Evolutionary conservation across 495 filamentous ascomycete species (phyloP), one percentile per base, ranked within the genome.

Genomic region (Penicillium cosmopolitanum): DNA sequence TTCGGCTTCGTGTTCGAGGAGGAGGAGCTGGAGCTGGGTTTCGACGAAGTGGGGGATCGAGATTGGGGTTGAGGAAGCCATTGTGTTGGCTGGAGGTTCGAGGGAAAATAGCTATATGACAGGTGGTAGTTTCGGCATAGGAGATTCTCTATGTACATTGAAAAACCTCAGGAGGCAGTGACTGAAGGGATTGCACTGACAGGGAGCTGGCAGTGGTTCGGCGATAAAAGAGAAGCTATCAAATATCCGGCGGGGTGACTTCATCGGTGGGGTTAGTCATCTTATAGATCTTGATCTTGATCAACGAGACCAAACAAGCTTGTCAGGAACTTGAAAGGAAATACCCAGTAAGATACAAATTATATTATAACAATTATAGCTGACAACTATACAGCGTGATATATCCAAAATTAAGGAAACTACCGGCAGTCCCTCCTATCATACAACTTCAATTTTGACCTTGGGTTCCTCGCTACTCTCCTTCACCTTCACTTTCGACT

Each of bases 21-120:
- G 77, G 43, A 98, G 87, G 57, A 98, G 89, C 31, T 81, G 61
- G 60, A 94, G 87, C 67, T 98, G 94, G 11, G 85, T 83, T 48
- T 80, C 71, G 50, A 93, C 91, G 80, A 98, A 98, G 63, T 81
- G 63, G 63, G 87, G 73, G 66, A 96, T 87, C 65, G 91, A 83
- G 69, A 88, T 80, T 35, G 73, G 71, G 1, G 53, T 58, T 51
- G 25, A 47, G 1, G 62, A 50, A 42, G 50, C 58, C 66, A 71
- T 71, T 46, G n/a, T 53, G 57, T 56, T 23, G 21, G 19, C 50
- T 34, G 12, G 40, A 12, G 21, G 18, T 8, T n/a, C 42, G 46
- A 40, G 9, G 3, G 23, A 5, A 15, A 3, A 19, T 28, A 19
- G 43, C 10, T 47, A 21, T 18, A 8, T 18, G n/a, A 46, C 0